Conservation (phyloP, 768 basidiomycete species). For the Trametes villosa region DNA sequence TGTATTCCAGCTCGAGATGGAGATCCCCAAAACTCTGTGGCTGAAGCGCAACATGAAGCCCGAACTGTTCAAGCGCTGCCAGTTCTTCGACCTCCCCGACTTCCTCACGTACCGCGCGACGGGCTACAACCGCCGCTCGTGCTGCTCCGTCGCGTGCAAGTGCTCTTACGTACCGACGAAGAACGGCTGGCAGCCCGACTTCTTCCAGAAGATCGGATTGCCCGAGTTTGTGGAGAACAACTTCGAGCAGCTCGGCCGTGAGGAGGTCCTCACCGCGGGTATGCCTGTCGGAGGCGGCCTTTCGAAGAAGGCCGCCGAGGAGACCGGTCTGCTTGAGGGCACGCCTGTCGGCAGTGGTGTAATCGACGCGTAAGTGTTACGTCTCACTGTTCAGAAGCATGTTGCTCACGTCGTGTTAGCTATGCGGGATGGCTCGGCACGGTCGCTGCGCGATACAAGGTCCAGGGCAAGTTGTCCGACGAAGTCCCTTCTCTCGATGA, state of each 20-base stretch:
- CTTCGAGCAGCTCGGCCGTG: constrained; percentile 76
- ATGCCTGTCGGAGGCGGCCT: constrained; percentile 87
- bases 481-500: constrained; percentile 69
- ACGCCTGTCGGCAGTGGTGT: constrained; percentile 93
- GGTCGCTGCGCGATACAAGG: constrained; percentile 73
- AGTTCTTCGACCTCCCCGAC: constrained; percentile 94
- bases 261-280: constrained; percentile 75
- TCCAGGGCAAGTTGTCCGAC: constrained; percentile 53
- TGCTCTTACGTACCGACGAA: constrained; percentile 86
- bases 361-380: constrained; percentile 81
- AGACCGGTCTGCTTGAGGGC: constrained; percentile 83
- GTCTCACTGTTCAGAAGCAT: background rate
- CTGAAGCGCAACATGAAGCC: constrained; percentile 86
- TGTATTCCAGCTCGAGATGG: constrained; percentile 85
- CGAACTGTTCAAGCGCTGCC: constrained; percentile 70
- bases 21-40: constrained; percentile 97
- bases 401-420: constrained; percentile 39
- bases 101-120: constrained; percentile 95
- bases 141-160: constrained; percentile 95
- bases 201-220: constrained; percentile 87
- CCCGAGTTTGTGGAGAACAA: constrained; percentile 66
- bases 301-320: constrained; percentile 74
- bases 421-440: constrained; percentile 99
- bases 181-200: constrained; percentile 86
- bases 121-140: constrained; percentile 68